These are phyloP conservation scores for Kokia cookei DNA, from an alignment of 441 rosid species.

Conservation along the genomic window DNA sequence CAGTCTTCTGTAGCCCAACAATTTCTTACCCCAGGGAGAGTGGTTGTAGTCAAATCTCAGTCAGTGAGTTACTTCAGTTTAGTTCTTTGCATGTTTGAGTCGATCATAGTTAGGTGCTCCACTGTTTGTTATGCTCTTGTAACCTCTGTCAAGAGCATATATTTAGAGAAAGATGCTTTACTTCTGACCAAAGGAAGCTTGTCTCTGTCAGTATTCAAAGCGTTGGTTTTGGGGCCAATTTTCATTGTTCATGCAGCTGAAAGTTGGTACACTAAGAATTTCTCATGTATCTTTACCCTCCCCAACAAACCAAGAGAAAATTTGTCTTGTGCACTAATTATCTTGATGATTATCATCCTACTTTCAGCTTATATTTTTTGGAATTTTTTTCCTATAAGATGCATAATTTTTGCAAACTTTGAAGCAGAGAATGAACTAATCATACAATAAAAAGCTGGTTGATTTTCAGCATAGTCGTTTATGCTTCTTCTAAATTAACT, in stretches of 20 bases:
- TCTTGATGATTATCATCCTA: not conserved
- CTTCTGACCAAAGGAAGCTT: not conserved
- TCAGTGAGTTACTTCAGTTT: constrained; percentile 41
- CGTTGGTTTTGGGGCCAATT: not conserved
- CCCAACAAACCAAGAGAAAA: not conserved
- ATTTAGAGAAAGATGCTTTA: not conserved
- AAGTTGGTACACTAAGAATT: not conserved
- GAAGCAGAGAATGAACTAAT: not conserved
- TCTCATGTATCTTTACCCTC: not conserved
- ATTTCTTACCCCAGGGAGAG: constrained; percentile 68
- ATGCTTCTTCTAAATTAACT: not conserved
- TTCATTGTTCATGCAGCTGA: not conserved
- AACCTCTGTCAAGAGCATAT: not conserved
- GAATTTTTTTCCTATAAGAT: not conserved
- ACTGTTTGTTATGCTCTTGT: not conserved
- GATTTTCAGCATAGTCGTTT: not conserved
- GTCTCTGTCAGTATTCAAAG: not conserved
- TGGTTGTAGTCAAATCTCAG: constrained; percentile 78
- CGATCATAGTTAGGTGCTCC: not conserved
- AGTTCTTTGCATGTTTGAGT: not conserved
- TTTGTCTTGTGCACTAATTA: not conserved
- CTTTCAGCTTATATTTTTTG: constrained; percentile 2
- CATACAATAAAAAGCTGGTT: not conserved
- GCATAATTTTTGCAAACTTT: not conserved
- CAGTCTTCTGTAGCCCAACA: constrained; percentile 41